Evolutionary conservation across 2,329 filamentous ascomycete species (phyloP), one percentile per base, ranked within the genome.

Genomic region (Pezicula neosporulosa): DNA sequence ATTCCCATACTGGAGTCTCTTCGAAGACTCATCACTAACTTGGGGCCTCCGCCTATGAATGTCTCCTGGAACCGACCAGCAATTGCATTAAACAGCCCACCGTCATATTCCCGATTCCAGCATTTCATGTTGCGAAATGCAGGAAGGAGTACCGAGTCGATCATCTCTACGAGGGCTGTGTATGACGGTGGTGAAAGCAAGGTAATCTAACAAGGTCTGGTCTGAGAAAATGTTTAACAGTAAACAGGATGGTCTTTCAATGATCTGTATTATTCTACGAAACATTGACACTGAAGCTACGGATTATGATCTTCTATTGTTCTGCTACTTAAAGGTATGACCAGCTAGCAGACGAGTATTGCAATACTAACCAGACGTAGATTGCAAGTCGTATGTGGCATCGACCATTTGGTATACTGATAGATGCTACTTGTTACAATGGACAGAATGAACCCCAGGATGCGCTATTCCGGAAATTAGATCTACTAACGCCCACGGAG

Each of bases 151-250:
- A 81, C 79, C 0, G 85, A 87, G 58, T 85, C 82, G 3, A 81
- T 85, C 52, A 67, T 85, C 19, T 84, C 82, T 2, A 80, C 81
- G 21, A 76, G 83, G 19, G 83, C 84, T 24, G 81, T 88, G 12
- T 88, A 87, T 61, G 85, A 88, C 62, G 85, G 85, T 33, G 85
- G 85, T 18, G 83, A 87, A 67, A 87, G 81, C 69, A 87, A 85
- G 69, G 80, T 80, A 60, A 44, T 61, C 51, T 9, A 36, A 18
- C 15, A 13, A 33, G 9, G 27, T 28, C 2, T 27, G 27, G 41
- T 5, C 28, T 10, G 24, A 38, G 24, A 16, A 16, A 30, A 3
- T 30, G 42, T 47, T 53, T 60, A 30, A 58, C 30, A n/a, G 49
- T 38, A 24, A 37, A 19, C 47, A 82, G 78, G 84, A 87, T 64